Evolutionary conservation across 345 rosid species (phyloP), one percentile per base, ranked within the genome.

Genomic region (Salix caprea): DNA sequence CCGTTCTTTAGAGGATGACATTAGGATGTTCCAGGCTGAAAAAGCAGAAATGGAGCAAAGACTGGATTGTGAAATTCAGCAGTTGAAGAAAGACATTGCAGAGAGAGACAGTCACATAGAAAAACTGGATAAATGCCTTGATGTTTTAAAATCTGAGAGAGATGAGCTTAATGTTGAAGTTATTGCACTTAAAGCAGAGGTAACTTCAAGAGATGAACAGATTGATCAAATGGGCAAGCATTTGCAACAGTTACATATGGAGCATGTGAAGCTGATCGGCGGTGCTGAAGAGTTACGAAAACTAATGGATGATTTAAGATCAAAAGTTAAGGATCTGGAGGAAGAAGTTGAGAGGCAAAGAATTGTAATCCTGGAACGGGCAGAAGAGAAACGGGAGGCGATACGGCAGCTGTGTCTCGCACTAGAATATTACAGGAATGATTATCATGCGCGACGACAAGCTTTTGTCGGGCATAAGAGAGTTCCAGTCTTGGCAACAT

Each of bases 151-250:
- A 74, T 85, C 87, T 11, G 92, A 90, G 80, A 91, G 77, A 82
- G 93, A 89, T 54, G 86, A 72, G 76, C 37, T 83, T 30, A 82
- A 11, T 71, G 90, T 84, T 0, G 76, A 86, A 80, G 73, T 86
- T 42, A 73, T 82, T 50, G 74, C 70, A 11, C 84, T 90, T n/a
- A 74, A 74, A 65, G 89, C 88, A n/a, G 90, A 86, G 69, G 65
- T 82, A 73, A 81, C 81, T 70, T 76, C 83, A 71, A 82, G 78
- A 78, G 87, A 89, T n/a, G 71, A 84, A 44, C 80, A 69, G 54
- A 80, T 88, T 16, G 50, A 71, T 72, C 85, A 87, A 72, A 84
- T 80, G 85, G 89, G 88, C 28, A 84, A 87, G 81, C 80, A 87
- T 56, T 42, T 88, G 70, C 75, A 77, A 52, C 81, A 83, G 69